Base-by-base conservation (phyloP, 2,329 filamentous ascomycete species). In the Tympanopsis confertula region DNA sequence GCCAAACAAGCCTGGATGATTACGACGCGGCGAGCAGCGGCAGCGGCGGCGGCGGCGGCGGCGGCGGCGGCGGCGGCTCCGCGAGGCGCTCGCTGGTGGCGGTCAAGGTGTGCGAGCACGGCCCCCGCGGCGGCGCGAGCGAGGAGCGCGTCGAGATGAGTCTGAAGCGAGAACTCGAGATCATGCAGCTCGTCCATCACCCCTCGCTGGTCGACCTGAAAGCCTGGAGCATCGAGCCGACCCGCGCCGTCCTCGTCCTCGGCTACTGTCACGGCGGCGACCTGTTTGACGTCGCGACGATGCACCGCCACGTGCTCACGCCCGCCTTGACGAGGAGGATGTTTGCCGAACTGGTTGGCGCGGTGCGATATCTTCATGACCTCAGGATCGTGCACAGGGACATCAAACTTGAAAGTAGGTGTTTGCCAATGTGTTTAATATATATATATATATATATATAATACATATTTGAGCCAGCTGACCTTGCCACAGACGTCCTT, bases 181-280 rank as follows among this genome's bases (percentile, higher is more conserved):
- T 98, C 46, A 80, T 98, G 66, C 86, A 83, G 55, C 77, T 73
- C 14, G 79, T 96, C 48, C 80, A 82, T 38, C 88, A 98, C 57
- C 89, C 91, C 1, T 94, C 85, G 3, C 65, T 98, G 29, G 84
- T 95, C 5, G 84, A 93, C 49, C 71, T 98, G 36, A 91, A 91
- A 58, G 89, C 88, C 1, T 94, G 88, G 74, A 91, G 77, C 46
- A 85, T 87, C 47, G 85, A 93, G 55, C 76, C 82, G 22, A 80
- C 79, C 5, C 75, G 88, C 36, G 86, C 89, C 1, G 72, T 96
- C 29, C 65, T 98, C 30, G 83, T 96, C 3, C 63, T 98, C 42
- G 86, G 82, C 44, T 95, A 95, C 57, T 95, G 87, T 54, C 82
- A 89, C 1, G 91, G 91, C 19, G 91, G 91, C 20, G 91, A 98